A percentile compares a stretch with the other conserved stretches of the same genome.
Evolutionary conservation across 495 filamentous ascomycete genomes (phyloP).

Genomic region (Polyplosphaeria fusca): DNA sequence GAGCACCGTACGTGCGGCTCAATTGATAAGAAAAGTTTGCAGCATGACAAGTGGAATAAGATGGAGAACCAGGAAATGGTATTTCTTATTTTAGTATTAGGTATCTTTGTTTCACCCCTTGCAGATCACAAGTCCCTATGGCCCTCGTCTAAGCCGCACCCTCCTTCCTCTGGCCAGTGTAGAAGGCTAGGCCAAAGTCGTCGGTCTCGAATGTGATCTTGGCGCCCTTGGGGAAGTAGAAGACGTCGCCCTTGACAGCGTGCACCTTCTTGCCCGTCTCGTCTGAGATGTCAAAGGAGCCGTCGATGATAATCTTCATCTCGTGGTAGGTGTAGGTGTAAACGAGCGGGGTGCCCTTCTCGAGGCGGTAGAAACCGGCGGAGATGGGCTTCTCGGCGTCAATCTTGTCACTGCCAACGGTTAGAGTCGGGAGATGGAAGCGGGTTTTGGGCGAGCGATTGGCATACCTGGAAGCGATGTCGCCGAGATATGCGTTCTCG

Average conservation of each 20-base stretch:
- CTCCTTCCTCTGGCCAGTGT: constrained; percentile 41
- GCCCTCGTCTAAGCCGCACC: constrained; percentile 37
- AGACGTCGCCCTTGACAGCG: constrained; percentile 68
- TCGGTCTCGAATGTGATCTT: constrained; percentile 73
- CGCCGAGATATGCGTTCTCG: constrained; percentile 70
- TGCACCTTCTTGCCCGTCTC: constrained; percentile 68
- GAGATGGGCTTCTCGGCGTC: constrained; percentile 63
- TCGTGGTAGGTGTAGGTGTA: constrained; percentile 76
- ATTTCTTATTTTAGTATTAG: too few relatives aligned
- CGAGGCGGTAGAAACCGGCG: constrained; percentile 68
- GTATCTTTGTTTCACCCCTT: too few relatives aligned
- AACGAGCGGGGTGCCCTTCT: constrained; percentile 69
- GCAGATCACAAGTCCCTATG: too few relatives aligned
- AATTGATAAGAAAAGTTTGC: too few relatives aligned
- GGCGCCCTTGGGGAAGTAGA: constrained; percentile 73
- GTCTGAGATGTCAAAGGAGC: constrained; percentile 69
- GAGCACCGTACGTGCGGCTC: too few relatives aligned
- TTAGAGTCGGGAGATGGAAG: constrained; percentile 8
- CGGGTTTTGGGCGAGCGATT: neutral
- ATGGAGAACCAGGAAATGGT: too few relatives aligned
- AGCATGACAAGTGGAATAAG: too few relatives aligned
- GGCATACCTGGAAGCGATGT: constrained; percentile 56
- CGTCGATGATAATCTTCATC: constrained; percentile 79
- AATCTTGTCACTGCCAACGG: constrained; percentile 48
- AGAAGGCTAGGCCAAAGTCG: constrained; percentile 70